Evolutionary conservation across 345 rosid genomes (phyloP).

Genomic region (Acer campestre): DNA sequence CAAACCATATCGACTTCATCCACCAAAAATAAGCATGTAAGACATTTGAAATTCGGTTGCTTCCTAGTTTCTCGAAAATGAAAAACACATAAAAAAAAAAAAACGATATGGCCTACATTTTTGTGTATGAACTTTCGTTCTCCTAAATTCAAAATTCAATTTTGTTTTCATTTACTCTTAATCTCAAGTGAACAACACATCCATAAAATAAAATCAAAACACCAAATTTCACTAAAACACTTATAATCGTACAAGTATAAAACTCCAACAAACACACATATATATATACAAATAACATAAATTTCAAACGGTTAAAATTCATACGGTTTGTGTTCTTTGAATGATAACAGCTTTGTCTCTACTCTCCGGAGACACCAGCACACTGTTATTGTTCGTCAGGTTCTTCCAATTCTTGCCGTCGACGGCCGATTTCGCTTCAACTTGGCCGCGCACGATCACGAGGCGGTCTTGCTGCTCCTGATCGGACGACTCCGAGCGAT

Average conservation of each 20-base stretch:
- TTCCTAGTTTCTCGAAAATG: background rate
- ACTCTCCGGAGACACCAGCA: conserved; percentile 63
- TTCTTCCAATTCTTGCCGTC: conserved; percentile 47
- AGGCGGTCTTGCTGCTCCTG: conserved; percentile 29
- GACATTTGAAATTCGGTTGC: background rate
- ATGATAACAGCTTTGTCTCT: conserved; percentile 85
- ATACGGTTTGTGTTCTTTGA: conserved; percentile 79
- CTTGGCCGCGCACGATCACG: conserved; percentile 68
- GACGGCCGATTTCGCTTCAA: conserved; percentile 48
- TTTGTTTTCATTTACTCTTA: background rate
- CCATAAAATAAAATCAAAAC: background rate
- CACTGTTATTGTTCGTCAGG: conserved; percentile 30
- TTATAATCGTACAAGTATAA: too few species aligned
- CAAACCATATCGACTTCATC: background rate
- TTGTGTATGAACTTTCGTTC: background rate
- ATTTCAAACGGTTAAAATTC: background rate
- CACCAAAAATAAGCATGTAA: background rate
- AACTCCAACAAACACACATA: too few species aligned
- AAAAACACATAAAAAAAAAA: background rate
- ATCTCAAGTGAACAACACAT: background rate
- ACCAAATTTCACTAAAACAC: background rate
- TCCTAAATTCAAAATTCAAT: conserved; percentile 2
- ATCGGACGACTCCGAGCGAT: conserved; percentile 25
- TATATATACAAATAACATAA: background rate
- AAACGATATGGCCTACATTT: background rate